phyloP scores from a whole-genome alignment of 2,329 filamentous ascomycete species.

The Hyphodiscus sp. region DNA sequence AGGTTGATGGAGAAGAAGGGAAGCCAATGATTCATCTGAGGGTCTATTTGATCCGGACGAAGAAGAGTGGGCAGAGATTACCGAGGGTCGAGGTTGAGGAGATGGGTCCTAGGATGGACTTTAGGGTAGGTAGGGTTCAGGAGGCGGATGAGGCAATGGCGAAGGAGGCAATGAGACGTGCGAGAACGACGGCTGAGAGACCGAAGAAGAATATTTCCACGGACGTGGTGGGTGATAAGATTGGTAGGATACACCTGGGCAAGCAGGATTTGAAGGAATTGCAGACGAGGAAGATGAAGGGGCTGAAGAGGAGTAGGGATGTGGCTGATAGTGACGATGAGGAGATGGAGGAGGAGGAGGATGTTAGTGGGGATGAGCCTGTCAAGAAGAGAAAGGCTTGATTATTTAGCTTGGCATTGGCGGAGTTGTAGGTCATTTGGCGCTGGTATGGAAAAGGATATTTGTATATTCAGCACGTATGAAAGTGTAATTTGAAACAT shows the following conservation, averaged over 20 bases:
- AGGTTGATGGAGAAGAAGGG: conserved; percentile 35
- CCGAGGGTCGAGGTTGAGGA: conserved; percentile 91
- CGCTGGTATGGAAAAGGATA: not conserved
- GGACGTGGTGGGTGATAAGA: conserved; percentile 90
- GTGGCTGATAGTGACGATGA: conserved; percentile 49
- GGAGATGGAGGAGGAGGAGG: conserved; percentile 43
- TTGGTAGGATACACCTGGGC: conserved; percentile 85
- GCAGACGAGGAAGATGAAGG: conserved; percentile 99
- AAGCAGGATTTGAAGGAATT: conserved; percentile 81
- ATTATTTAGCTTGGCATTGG: not conserved
- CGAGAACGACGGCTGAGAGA: conserved; percentile 66
- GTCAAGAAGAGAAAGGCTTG: conserved; percentile 26
- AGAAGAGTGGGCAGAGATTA: conserved; percentile 77
- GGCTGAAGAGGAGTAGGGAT: conserved; percentile 76
- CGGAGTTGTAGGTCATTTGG: too few species aligned
- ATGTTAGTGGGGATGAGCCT: conserved; percentile 31
- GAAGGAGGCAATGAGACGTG: conserved; percentile 87
- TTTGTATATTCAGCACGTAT: not conserved
- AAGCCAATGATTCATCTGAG: conserved; percentile 61
- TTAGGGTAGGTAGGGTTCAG: conserved; percentile 72
- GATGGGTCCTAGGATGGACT: conserved; percentile 91
- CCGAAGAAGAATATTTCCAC: conserved; percentile 96
- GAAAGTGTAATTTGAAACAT: not conserved
- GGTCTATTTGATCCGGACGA: conserved; percentile 80
- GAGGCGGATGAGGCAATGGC: conserved; percentile 72